These are phyloP conservation scores for Tricholoma flavovirens DNA, from an alignment of 768 basidiomycete genomes.

Conservation along the genomic window DNA sequence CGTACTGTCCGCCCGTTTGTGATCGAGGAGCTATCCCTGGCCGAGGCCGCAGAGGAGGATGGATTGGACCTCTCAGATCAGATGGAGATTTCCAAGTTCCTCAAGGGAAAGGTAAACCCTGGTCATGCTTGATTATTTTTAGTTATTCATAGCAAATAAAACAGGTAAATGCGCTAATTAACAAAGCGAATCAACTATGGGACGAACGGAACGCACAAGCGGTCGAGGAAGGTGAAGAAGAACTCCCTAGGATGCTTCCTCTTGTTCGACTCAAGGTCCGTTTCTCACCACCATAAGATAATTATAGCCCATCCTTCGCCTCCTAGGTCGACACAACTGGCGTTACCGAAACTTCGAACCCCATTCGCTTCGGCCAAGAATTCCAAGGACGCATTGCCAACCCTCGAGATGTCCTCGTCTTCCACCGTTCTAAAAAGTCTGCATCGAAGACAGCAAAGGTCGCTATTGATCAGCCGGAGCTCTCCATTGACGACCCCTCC, in stretches of 20 bases:
- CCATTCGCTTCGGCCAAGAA: constrained; percentile 94
- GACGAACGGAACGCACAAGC: constrained; percentile 67
- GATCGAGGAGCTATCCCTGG: constrained; percentile 71
- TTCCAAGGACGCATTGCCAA: constrained; percentile 90
- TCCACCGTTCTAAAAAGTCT: constrained; percentile 75
- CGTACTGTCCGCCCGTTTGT: constrained; percentile 94
- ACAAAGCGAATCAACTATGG: constrained; percentile 72
- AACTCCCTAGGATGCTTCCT: constrained; percentile 71
- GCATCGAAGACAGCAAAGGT: constrained; percentile 51
- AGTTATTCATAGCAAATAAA: neutral
- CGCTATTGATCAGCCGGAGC: constrained; percentile 67
- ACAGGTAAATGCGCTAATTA: constrained; percentile 76
- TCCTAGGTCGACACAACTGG: constrained; percentile 83
- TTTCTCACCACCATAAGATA: neutral
- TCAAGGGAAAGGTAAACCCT: constrained; percentile 57
- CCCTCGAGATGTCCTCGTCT: constrained; percentile 88
- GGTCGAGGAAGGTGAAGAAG: constrained; percentile 54
- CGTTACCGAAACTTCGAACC: constrained; percentile 88
- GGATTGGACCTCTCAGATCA: constrained; percentile 74
- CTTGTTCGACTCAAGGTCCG: constrained; percentile 77
- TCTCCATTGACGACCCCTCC: constrained; percentile 74
- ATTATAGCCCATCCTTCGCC: neutral
- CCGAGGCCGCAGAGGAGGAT: constrained; percentile 74
- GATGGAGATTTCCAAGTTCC: constrained; percentile 75
- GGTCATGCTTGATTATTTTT: neutral